phyloP scores from a whole-genome alignment of 2,329 filamentous ascomycete genomes.

The Aspergillus latus region DNA sequence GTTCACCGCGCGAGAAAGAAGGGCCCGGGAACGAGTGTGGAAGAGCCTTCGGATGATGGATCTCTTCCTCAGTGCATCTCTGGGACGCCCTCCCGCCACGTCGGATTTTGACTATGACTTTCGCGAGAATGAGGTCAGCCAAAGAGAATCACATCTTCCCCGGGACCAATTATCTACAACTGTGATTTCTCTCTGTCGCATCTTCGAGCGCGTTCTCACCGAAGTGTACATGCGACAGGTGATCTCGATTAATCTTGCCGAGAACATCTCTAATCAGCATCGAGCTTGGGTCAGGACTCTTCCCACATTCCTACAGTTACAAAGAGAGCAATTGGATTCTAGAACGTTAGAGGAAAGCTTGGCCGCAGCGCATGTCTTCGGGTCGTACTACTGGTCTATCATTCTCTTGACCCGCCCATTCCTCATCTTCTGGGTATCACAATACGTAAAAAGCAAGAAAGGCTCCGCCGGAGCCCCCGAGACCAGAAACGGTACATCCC shows the following conservation, averaged over 20 bases:
- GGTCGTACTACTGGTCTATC: conserved; percentile 56
- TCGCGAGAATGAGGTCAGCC: conserved; percentile 35
- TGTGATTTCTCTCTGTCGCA: conserved; percentile 46
- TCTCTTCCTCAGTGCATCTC: conserved; percentile 51
- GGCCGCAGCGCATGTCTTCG: conserved; percentile 52
- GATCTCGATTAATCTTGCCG: conserved; percentile 43
- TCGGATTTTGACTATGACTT: conserved; percentile 51
- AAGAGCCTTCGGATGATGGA: conserved; percentile 55
- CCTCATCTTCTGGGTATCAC: conserved; percentile 52
- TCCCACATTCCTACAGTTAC: conserved; percentile 48
- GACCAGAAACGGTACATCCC: conserved; percentile 27
- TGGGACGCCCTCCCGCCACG: conserved; percentile 54
- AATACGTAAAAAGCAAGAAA: conserved; percentile 34
- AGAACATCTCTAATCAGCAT: conserved; percentile 45
- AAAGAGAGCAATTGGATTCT: conserved; percentile 46
- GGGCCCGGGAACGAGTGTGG: conserved; percentile 52
- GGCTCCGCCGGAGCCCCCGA: conserved; percentile 23
- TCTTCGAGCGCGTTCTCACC: conserved; percentile 44
- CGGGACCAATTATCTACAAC: conserved; percentile 50
- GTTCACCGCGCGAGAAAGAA: conserved; percentile 45
- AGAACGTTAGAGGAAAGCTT: conserved; percentile 38
- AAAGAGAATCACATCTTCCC: conserved; percentile 21
- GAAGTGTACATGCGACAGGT: conserved; percentile 47
- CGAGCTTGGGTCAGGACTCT: conserved; percentile 43
- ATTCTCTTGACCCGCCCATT: conserved; percentile 56